Evolutionary conservation across 1,284 basidiomycete genomes (phyloP).

Genomic region (Cryptococcus depauperatus): DNA sequence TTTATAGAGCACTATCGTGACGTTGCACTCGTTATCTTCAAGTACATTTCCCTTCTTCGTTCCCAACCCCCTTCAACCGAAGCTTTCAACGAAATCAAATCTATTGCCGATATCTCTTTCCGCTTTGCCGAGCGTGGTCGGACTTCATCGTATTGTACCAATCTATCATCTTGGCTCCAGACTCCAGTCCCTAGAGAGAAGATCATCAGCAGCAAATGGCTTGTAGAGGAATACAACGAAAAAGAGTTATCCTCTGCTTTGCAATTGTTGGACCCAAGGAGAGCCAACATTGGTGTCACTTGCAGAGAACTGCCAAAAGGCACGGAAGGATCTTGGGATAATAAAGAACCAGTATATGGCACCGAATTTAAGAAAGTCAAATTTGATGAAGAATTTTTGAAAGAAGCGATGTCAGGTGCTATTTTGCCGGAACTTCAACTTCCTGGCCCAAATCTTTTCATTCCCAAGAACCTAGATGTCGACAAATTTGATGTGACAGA

Average conservation of each 20-base stretch:
- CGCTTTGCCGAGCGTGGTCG: slow-evolving; percentile 77
- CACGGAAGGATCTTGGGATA: slow-evolving; percentile 55
- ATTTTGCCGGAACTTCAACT: slow-evolving; percentile 60
- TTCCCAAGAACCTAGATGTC: slow-evolving; percentile 78
- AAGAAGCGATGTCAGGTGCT: slow-evolving; percentile 58
- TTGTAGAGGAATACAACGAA: slow-evolving; percentile 71
- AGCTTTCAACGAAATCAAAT: slow-evolving; percentile 71
- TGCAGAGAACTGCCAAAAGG: slow-evolving; percentile 54
- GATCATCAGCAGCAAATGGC: slow-evolving; percentile 63
- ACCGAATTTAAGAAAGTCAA: slow-evolving; percentile 68
- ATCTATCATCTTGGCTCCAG: slow-evolving; percentile 66
- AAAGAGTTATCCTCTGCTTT: slow-evolving; percentile 60
- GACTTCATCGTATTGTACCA: slow-evolving; percentile 73
- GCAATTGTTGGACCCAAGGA: slow-evolving; percentile 56
- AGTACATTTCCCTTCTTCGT: slow-evolving; percentile 77
- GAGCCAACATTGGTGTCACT: slow-evolving; percentile 44
- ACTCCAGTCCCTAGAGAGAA: slow-evolving; percentile 63
- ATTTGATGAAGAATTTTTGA: slow-evolving; percentile 59
- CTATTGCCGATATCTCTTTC: slow-evolving; percentile 70
- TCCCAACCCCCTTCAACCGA: slow-evolving; percentile 59
- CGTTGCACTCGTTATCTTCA: slow-evolving; percentile 67
- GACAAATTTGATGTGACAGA: slow-evolving; percentile 59
- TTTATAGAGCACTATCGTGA: slow-evolving; percentile 72
- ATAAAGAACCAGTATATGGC: slow-evolving; percentile 73
- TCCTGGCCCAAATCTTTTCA: slow-evolving; percentile 81